Evolutionary conservation across 371 early-diverging fungal species (phyloP).

Genomic region (Sanchytrium tribonematis): DNA sequence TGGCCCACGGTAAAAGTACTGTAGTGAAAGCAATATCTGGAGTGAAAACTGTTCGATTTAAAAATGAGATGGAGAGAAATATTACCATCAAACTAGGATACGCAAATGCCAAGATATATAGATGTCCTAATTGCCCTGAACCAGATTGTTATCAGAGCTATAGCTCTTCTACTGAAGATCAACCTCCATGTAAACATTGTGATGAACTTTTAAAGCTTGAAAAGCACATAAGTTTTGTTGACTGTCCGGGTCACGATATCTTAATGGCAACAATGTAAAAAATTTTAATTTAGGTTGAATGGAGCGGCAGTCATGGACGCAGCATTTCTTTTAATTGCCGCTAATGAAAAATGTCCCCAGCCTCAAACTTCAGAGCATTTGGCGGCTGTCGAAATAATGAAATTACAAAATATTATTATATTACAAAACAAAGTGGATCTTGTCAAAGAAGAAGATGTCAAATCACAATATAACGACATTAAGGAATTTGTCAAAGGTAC

Average conservation of each 20-base stretch:
- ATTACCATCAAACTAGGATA: constrained; percentile 99
- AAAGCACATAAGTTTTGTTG: constrained; percentile 97
- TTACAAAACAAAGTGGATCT: constrained; percentile 99
- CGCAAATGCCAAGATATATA: constrained; percentile 97
- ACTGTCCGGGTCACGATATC: constrained; percentile 99
- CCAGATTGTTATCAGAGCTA: constrained; percentile 84
- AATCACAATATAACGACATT: constrained; percentile 84
- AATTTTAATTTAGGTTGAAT: not conserved
- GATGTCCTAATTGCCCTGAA: constrained; percentile 83
- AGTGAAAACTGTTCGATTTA: constrained; percentile 96
- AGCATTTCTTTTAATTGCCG: constrained; percentile 94
- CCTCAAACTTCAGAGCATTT: constrained; percentile 99
- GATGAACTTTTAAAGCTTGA: constrained; percentile 5
- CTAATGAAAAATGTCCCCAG: constrained; percentile 99
- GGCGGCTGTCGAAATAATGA: constrained; percentile 99
- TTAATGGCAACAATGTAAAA: constrained; percentile 98
- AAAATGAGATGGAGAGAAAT: constrained; percentile 97
- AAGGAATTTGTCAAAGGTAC: constrained; percentile 82
- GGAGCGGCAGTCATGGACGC: constrained; percentile 75
- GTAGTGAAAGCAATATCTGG: constrained; percentile 98
- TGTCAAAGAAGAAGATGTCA: constrained; percentile 77
- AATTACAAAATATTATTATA: constrained; percentile 89
- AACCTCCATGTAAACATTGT: constrained; percentile 49
- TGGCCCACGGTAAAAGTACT: constrained; percentile 99
- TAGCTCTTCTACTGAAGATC: constrained; percentile 51